Conservation (phyloP, 495 filamentous ascomycete species). For the Zalerion maritima region DNA sequence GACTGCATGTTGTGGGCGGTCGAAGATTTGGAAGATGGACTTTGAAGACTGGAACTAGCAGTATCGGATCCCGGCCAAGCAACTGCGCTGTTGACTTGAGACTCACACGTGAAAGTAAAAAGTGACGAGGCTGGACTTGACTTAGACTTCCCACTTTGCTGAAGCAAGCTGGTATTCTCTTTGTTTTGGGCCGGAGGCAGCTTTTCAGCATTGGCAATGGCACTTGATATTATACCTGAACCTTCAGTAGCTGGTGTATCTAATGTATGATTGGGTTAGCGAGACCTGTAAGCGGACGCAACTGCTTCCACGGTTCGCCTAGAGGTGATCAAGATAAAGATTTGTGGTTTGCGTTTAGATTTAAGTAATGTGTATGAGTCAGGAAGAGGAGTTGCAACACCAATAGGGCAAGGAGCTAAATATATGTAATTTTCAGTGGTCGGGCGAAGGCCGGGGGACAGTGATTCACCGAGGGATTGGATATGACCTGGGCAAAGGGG, state of each 20-base stretch:
- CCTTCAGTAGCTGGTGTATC: too few species aligned
- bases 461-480: too few species aligned
- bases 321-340: too few species aligned
- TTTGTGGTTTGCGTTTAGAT: conserved; percentile 2
- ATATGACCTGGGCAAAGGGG: too few species aligned
- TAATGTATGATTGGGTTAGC: too few species aligned
- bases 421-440: too few species aligned
- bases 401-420: too few species aligned
- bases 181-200: conserved; percentile 44
- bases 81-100: conserved; percentile 31
- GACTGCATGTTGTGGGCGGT: too few species aligned
- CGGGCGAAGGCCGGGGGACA: too few species aligned
- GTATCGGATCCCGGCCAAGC: conserved; percentile 48
- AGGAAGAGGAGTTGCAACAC: neutral
- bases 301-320: too few species aligned
- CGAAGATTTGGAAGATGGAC: conserved; percentile 8
- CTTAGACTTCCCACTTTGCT: conserved; percentile 48
- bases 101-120: conserved; percentile 83
- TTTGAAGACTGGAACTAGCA: conserved; percentile 16
- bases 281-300: too few species aligned
- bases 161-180: conserved; percentile 62
- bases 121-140: conserved; percentile 54
- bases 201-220: conserved; percentile 79
- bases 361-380: conserved; percentile 2
- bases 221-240: conserved; percentile 70